Conservation (phyloP, 495 filamentous ascomycete species). For the Podospora pseudopauciseta region DNA sequence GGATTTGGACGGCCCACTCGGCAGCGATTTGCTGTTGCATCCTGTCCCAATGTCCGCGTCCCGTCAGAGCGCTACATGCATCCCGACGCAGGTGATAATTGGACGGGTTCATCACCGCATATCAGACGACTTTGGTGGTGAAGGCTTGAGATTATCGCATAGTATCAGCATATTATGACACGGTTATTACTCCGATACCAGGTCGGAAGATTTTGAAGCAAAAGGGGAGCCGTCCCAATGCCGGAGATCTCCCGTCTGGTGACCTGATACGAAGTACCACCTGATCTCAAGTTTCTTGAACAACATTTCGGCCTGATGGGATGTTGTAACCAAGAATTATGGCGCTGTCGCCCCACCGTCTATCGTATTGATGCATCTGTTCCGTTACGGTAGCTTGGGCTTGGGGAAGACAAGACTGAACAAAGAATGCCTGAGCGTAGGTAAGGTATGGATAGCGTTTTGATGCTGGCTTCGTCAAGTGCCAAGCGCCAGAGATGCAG, state of each 20-base stretch:
- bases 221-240: background rate
- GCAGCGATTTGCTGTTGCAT: background rate
- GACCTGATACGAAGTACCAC: background rate
- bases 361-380: background rate
- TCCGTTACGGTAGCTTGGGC: background rate
- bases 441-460: too few relatives aligned
- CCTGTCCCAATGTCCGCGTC: background rate
- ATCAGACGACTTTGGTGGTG: background rate
- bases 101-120: background rate
- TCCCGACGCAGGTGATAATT: background rate
- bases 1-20: background rate
- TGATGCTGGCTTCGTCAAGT: background rate
- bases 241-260: background rate
- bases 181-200: background rate
- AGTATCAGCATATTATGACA: background rate
- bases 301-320: background rate
- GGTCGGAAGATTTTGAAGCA: background rate
- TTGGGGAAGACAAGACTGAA: background rate
- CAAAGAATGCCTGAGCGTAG: background rate
- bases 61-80: background rate
- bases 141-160: background rate
- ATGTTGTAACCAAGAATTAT: background rate
- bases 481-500: background rate
- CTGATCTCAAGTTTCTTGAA: background rate
- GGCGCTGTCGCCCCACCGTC: background rate